These are phyloP conservation scores for Chaetomium olivaceum DNA, from an alignment of 2,329 filamentous ascomycete species.

Conservation along the genomic window DNA sequence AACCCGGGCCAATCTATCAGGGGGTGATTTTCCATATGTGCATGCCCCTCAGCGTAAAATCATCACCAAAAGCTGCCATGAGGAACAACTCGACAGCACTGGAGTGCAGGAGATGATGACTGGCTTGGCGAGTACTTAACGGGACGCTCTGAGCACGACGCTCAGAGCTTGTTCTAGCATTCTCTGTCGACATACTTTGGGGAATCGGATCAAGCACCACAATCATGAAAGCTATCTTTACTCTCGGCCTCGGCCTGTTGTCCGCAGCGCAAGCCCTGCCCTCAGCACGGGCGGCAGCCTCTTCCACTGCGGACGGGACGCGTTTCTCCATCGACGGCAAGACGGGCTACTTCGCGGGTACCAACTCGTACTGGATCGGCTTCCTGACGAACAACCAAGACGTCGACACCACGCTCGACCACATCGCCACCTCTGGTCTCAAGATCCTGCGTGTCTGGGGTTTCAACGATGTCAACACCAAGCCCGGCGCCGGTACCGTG, in stretches of 20 bases:
- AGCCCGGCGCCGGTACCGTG: slow-evolving; percentile 40
- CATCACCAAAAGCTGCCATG: slow-evolving; percentile 6
- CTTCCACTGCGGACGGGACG: slow-evolving; percentile 30
- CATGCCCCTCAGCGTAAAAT: slow-evolving; percentile 1
- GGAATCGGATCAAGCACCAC: neutral
- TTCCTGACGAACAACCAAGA: slow-evolving; percentile 56
- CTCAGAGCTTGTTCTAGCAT: neutral
- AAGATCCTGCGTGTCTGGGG: slow-evolving; percentile 63
- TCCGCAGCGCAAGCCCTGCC: slow-evolving; percentile 27
- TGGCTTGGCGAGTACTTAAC: slow-evolving; percentile 5
- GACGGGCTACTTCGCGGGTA: slow-evolving; percentile 53
- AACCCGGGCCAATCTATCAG: slow-evolving; percentile 25
- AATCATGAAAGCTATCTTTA: slow-evolving; percentile 25
- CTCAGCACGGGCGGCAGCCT: slow-evolving; percentile 15
- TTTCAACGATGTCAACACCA: slow-evolving; percentile 58
- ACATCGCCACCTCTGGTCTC: slow-evolving; percentile 52
- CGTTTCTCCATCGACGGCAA: slow-evolving; percentile 46
- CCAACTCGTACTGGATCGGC: slow-evolving; percentile 58
- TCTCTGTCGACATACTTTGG: neutral
- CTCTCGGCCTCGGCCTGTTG: slow-evolving; percentile 26
- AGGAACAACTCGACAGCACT: neutral
- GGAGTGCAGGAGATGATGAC: neutral
- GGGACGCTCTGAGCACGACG: neutral
- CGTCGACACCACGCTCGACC: slow-evolving; percentile 52
- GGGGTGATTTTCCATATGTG: slow-evolving; percentile 14